Base-by-base conservation (phyloP, 345 rosid species). In the Eucalyptus sp. region DNA sequence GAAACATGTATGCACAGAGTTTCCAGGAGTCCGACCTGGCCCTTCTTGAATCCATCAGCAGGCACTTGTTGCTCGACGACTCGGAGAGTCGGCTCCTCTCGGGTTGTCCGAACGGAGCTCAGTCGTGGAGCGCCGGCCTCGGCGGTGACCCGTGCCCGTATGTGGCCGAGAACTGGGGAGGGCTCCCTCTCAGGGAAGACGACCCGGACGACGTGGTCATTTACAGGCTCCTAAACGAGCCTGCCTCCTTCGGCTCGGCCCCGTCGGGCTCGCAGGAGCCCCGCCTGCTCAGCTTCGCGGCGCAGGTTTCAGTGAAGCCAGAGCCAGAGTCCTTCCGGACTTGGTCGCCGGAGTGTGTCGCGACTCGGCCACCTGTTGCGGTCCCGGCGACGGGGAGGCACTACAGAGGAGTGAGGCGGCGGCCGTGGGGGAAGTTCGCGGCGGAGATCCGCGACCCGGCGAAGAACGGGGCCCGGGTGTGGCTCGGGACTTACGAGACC, bases 151-250 rank as follows among this genome's bases (percentile, higher is more conserved):
- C 93, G 94, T 91, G 92, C 91, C 94, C 97, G 71, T 96, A 96
- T 13, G 89, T 94, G 66, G 91, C 96, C 0, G 96, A 96, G 43
- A 95, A 92, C 44, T 98, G 99, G 99, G 99, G 99, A 3, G 98
- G 95, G 2, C 93, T 98, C 87, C 99, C 99, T 1, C 89, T 98
- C 64, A 92, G 94, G 87, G 96, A 94, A 48, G 92, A 98, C 76
- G 99, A 97, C 88, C 92, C 99, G 0, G 99, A 97, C 89, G 99
- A 97, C 87, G 96, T 97, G 99, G 56, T 96, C 13, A 95, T 97
- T 9, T 96, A 92, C 90, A 93, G 94, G 8, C 90, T 92, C 87
- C 98, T 98, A 87, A 92, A 91, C 9, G 96, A 96, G 87, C 99
- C 98, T 22, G 88, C 94, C 51, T 93, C 92, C 51, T 92, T 83